phyloP scores from a whole-genome alignment of 2,329 filamentous ascomycete species.

The Didymellaceae sp. region DNA sequence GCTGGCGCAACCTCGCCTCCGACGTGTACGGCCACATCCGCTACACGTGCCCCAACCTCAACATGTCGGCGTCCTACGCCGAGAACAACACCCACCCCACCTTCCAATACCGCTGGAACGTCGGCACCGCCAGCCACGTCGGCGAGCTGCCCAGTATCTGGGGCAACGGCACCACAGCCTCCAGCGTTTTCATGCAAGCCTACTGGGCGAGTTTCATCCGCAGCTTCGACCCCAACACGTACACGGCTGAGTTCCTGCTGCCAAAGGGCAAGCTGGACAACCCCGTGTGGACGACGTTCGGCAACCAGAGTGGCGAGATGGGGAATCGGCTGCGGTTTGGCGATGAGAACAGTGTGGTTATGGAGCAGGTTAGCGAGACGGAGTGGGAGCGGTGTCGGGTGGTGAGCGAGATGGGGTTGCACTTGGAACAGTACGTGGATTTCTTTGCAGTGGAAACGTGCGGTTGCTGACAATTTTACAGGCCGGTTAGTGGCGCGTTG shows the following conservation, averaged over 20 bases:
- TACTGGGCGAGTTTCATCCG: slow-evolving; percentile 57
- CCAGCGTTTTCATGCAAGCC: slow-evolving; percentile 41
- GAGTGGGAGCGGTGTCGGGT: slow-evolving; percentile 33
- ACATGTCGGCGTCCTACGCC: slow-evolving; percentile 47
- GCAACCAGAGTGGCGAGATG: slow-evolving; percentile 6
- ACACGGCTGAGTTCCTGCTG: slow-evolving; percentile 32
- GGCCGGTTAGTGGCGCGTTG: slow-evolving; percentile 4
- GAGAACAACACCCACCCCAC: slow-evolving; percentile 36
- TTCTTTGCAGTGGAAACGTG: background rate
- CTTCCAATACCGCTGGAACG: slow-evolving; percentile 60
- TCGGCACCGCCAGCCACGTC: slow-evolving; percentile 49
- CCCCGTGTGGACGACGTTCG: slow-evolving; percentile 38
- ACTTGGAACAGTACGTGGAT: slow-evolving; percentile 36
- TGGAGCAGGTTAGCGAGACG: slow-evolving; percentile 34
- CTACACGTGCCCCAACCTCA: slow-evolving; percentile 56
- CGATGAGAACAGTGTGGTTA: slow-evolving; percentile 36
- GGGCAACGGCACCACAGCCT: slow-evolving; percentile 41
- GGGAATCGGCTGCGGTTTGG: slow-evolving; percentile 36
- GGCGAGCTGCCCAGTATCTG: slow-evolving; percentile 50
- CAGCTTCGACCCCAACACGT: slow-evolving; percentile 49
- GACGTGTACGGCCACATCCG: slow-evolving; percentile 57
- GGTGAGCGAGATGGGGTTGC: slow-evolving; percentile 36
- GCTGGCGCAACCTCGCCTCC: slow-evolving; percentile 48
- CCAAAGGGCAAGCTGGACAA: slow-evolving; percentile 26
- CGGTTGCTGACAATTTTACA: slow-evolving; percentile 10